Evolutionary conservation across 768 basidiomycete species (phyloP).

Genomic region (Leccinum arenicola): DNA sequence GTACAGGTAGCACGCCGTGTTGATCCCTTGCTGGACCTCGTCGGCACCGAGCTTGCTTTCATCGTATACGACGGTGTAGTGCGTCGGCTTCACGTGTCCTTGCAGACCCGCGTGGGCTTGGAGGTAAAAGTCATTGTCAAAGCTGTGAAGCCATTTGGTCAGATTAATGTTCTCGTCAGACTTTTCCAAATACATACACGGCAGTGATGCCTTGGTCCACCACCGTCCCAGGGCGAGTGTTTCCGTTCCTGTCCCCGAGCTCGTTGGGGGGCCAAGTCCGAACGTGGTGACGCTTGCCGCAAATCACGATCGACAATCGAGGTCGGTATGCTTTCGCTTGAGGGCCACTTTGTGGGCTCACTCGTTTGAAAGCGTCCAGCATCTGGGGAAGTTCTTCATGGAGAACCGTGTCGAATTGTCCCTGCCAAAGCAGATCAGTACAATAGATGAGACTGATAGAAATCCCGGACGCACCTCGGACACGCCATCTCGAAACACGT

Average conservation of each 20-base stretch:
- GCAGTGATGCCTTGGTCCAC: conserved; percentile 77
- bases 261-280: conserved; percentile 57
- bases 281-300: conserved; percentile 67
- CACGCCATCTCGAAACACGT: conserved; percentile 80
- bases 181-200: conserved; percentile 39
- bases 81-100: conserved; percentile 69
- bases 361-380: conserved; percentile 50
- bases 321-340: conserved; percentile 54
- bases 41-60: conserved; percentile 69
- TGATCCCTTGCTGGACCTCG: conserved; percentile 69
- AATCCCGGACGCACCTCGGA: conserved; percentile 54
- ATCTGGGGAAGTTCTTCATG: conserved; percentile 62
- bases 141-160: conserved; percentile 33
- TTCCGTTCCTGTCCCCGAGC: conserved; percentile 54
- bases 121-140: conserved; percentile 65
- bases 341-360: conserved; percentile 40
- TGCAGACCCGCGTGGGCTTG: conserved; percentile 77
- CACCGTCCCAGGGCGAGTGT: conserved; percentile 77
- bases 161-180: background rate
- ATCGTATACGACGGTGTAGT: conserved; percentile 79
- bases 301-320: conserved; percentile 67
- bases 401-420: conserved; percentile 67
- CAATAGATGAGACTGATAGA: background rate
- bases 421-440: conserved; percentile 38
- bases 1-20: conserved; percentile 70